Evolutionary conservation across 495 filamentous ascomycete species (phyloP).

Genomic region (Podospora comata): DNA sequence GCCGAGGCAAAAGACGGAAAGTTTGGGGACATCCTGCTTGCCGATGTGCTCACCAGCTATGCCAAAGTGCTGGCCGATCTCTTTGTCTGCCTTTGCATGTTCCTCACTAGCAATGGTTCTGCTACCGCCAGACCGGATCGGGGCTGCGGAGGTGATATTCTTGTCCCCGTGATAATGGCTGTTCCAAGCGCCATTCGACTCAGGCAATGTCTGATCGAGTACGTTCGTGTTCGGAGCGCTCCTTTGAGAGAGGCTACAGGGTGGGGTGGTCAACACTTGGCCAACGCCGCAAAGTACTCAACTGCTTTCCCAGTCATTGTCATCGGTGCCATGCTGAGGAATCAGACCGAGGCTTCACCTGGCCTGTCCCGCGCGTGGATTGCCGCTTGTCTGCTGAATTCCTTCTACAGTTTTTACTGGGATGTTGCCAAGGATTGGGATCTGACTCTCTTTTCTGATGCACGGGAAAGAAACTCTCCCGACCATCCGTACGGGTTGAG

Average conservation of each 20-base stretch:
- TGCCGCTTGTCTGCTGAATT: conserved; percentile 68
- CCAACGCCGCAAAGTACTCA: conserved; percentile 90
- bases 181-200: conserved; percentile 81
- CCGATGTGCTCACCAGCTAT: conserved; percentile 92
- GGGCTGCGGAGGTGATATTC: conserved; percentile 66
- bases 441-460: conserved; percentile 66
- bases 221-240: conserved; percentile 61
- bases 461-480: conserved; percentile 47
- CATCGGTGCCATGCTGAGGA: conserved; percentile 68
- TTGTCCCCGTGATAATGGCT: conserved; percentile 77
- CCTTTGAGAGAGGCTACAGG: conserved; percentile 46
- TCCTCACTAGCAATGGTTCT: conserved; percentile 60
- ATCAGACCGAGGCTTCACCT: conserved; percentile 50
- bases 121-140: conserved; percentile 80
- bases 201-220: conserved; percentile 90
- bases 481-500: conserved; percentile 77
- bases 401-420: conserved; percentile 95
- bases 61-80: conserved; percentile 86
- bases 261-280: conserved; percentile 78
- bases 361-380: conserved; percentile 55
- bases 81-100: conserved; percentile 88
- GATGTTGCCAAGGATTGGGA: conserved; percentile 97
- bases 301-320: conserved; percentile 89
- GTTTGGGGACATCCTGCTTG: conserved; percentile 91
- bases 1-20: conserved; percentile 77